Base-by-base conservation (phyloP, 768 basidiomycete genomes). In the Tylopilus rubrobrunneus region DNA sequence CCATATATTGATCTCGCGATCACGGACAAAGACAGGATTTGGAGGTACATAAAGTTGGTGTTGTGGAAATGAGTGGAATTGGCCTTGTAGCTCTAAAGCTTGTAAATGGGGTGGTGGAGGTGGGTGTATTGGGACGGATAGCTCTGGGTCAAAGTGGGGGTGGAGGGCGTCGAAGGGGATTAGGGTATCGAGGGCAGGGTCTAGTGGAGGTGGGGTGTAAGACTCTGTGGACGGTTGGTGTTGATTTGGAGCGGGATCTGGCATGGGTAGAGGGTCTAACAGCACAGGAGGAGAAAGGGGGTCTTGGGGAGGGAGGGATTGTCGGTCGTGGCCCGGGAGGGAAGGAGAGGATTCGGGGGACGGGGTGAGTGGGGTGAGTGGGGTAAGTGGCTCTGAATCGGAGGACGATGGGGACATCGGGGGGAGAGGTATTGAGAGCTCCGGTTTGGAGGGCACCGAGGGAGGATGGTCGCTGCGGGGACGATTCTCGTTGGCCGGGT, bases 1-100 rank as follows among this genome's bases (percentile, higher is more conserved):
- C 68, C 68, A 69, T 48, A 69, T 69, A 51, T 69, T 69, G 59
- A 71, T 63, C 43, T 69, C 68, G 21, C 68, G 60, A 61, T 71
- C 69, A 27, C 68, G 69, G 50, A 61, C 64, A 45, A 66, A 59
- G 28, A 59, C 59, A 17, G 69, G 69, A 46, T 55, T 53, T 15
- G 62, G 66, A 19, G 64, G 62, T 51, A 66, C 62, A 58, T 68
- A 68, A 40, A 67, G 57, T 10, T 61, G 66, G 11, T 57, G 60
- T 45, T 53, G 65, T 40, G 60, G 46, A 56, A 64, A 68, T 12
- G 66, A 56, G 27, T 59, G 60, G 36, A 62, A 59, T 21, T 66
- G 64, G 15, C 61, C 58, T 47, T 63, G 66, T 10, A 63, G 59
- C 36, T 62, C 66, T 55, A 67, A 46, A 34, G 47, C 49, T 36